Evolutionary conservation across 805 yeast genomes (phyloP), one percentile per base, ranked within the genome.

Genomic region (Ogataea trehalophila): DNA sequence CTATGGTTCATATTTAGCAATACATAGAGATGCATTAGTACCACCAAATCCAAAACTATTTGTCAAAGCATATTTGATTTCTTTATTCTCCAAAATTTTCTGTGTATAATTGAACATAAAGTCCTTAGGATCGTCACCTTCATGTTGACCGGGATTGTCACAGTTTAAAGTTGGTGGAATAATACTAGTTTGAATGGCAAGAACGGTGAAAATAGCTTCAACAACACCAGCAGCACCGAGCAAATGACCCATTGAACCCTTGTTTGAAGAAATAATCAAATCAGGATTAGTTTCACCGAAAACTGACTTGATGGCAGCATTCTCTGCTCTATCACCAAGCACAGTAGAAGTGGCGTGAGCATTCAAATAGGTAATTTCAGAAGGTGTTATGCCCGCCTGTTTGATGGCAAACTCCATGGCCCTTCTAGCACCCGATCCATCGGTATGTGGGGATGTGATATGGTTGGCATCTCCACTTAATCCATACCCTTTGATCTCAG

Each of bases 21-120:
- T 77, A 39, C 82, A 73, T 2, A 94, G 59, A 2, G 95, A 76
- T 6, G 95, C 84, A 65, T 94, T 94, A 5, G 95, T 88, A 8
- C 99, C 99, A 7, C 99, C 99, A 69, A 94, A 94, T 0, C 99
- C 99, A 68, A 95, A 92, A 57, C 97, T 88, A 60, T 94, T 94
- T 42, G 89, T 80, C 56, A 94, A 51, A 0, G 92, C 97, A 53
- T 77, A 74, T 3, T 75, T 58, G 4, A 86, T 61, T 2, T 63
- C 57, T 15, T 43, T 40, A 22, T 63, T 70, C 14, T 55, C 43
- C 39, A 69, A 59, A 9, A 85, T 72, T 13, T 58, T 68, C 1
- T 79, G 75, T 6, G 85, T 83, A 56, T 84, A 85, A 60, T 86
- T 82, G 48, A 78, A 71, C 2, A 68, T 62, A 53, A 78, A 79